Evolutionary conservation across 148 eudicot genomes (phyloP), one percentile per base, ranked within the genome.

Genomic region (Suaeda aralocaspica): DNA sequence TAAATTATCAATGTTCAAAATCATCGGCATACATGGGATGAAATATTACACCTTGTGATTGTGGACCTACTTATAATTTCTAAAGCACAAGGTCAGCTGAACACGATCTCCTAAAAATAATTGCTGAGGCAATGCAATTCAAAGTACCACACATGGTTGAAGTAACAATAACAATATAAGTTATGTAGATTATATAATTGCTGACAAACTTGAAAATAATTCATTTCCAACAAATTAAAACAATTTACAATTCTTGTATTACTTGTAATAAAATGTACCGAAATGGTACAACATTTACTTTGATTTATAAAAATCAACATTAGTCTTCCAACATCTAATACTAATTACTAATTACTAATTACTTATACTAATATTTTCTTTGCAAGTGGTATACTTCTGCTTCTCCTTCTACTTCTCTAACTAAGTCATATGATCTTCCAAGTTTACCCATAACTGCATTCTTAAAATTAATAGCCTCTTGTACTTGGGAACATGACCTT

Each of bases 361-460:
- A 19, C 24, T 53, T 21, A 1, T 59, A 19, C 34, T 59, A 18
- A 8, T 66, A 76, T 31, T 56, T 67, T 42, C 58, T 72, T 45
- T 58, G 69, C 66, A 67, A 68, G 13, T 78, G 59, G 28, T 73
- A 68, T 19, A 39, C 52, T 5, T 77, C 53, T 8, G 74, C 34
- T 36, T 36, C 77, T 33, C 60, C n/a, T 6, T 76, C 71, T 18
- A 25, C 52, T 3, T 77, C 77, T 33, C 60, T 73, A 56, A 21
- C 57, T 50, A 68, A 52, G 30, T 73, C 77, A 68, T 63, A 68
- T 0, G 87, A 84, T 74, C 83, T 84, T 14, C 81, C 84, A 77
- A 92, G 84, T 77, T 83, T 88, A 25, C 94, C 79, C 83, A 85
- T 85, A 2, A 90, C 84, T 68, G 81, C 92, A 86, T 85, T 89